Evolutionary conservation across 2,329 filamentous ascomycete species (phyloP), one percentile per base, ranked within the genome.

Genomic region (Ceratocystis colombiana): DNA sequence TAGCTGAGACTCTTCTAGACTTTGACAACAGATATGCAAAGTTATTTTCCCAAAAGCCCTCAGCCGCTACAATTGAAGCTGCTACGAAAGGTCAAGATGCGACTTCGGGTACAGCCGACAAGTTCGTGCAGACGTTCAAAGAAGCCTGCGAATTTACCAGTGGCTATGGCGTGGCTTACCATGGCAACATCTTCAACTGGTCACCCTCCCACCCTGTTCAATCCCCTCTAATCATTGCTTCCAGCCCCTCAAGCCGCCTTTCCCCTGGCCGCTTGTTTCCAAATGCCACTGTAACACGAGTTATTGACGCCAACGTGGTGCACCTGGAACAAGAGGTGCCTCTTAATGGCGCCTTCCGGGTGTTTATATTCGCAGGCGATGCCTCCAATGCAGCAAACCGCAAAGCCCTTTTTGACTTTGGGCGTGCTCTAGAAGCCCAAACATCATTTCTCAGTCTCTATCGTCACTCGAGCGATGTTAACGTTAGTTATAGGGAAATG

Each of bases 21-120:
- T 96, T 96, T 72, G 92, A 96, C 75, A 87, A 90, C 72, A 87
- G 86, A 73, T 96, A 96, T 73, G 90, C 92, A 64, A 91, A 90
- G 72, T 81, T 96, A 12, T 96, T 96, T 77, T 96, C 90, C 10
- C 81, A 90, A 71, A 83, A 87, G 25, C 88, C 89, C 0, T 86
- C 86, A 0, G 86, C 87, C 5, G 82, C 82, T 67, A 88, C 92
- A 73, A 87, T 93, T 8, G 81, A 85, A 61, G 84, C 84, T 37
- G 89, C 89, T 2, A 82, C 82, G 7, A 65, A 66, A 5, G 71
- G 73, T 20, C 70, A 73, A 41, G 71, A 71, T 3, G 70, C 68
- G 37, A 67, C 69, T 70, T 28, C 33, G 30, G 33, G 41, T n/a
- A 28, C 7, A 7, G 17, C 22, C 68, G 92, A 92, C 72, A 85